phyloP scores from a whole-genome alignment of 1,284 basidiomycete species.

The Ceratobasidium sp. region DNA sequence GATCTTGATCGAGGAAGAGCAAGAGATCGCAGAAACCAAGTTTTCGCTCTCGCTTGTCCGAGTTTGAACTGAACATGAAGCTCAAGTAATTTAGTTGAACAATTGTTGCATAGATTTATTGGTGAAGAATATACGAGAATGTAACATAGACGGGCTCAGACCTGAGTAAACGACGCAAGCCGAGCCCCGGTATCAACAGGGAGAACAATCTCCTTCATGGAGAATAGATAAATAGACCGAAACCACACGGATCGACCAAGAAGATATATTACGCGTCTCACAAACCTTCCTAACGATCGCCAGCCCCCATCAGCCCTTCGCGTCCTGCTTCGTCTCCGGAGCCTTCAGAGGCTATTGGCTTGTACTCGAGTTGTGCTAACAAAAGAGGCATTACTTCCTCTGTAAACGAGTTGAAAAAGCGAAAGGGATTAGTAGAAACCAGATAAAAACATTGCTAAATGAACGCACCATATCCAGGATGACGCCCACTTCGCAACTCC shows the following conservation, averaged over 20 bases:
- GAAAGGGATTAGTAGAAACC: not conserved
- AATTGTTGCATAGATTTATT: slow-evolving; percentile 39
- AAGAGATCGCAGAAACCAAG: slow-evolving; percentile 88
- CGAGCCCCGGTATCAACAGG: not conserved
- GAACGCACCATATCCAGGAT: slow-evolving; percentile 77
- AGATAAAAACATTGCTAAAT: not conserved
- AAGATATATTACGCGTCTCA: not conserved
- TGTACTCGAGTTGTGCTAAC: slow-evolving; percentile 74
- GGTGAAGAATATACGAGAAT: slow-evolving; percentile 24
- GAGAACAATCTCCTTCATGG: not conserved
- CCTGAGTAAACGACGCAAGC: not conserved
- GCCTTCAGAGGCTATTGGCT: slow-evolving; percentile 56
- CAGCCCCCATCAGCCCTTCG: slow-evolving; percentile 6
- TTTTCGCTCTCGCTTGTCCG: slow-evolving; percentile 77
- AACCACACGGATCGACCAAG: slow-evolving; percentile 6
- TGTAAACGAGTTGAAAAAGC: slow-evolving; percentile 3
- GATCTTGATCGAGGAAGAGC: slow-evolving; percentile 85
- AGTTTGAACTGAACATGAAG: slow-evolving; percentile 48
- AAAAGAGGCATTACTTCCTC: slow-evolving; percentile 84
- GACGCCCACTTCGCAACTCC: slow-evolving; percentile 82
- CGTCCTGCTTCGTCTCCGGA: slow-evolving; percentile 36
- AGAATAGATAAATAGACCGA: not conserved
- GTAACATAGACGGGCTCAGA: slow-evolving; percentile 1
- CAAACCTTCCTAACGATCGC: slow-evolving; percentile 24
- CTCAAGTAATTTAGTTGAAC: slow-evolving; percentile 29